Base-by-base conservation (phyloP, 129 eudicot species). In the Smallanthus sonchifolius region DNA sequence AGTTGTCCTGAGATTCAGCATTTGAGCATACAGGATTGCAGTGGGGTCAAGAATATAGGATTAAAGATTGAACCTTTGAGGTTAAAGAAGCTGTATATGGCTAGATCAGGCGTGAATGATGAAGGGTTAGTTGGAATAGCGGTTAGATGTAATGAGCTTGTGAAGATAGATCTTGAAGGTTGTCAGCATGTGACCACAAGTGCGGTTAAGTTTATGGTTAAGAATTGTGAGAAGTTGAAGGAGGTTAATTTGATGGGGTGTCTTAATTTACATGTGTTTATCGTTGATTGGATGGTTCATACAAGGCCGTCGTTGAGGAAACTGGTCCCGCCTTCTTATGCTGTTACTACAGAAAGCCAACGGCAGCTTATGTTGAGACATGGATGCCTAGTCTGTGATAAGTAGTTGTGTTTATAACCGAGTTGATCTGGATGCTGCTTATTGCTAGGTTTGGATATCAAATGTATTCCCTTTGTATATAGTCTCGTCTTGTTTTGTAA, bases 241-340 rank as follows among this genome's bases (percentile, higher is more conserved):
- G 87, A 84, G 77, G 75, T 89, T 65, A 77, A 86, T 75, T 59
- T 89, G 86, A 79, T 71, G 75, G 77, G 73, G 35, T 89, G 96
- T 67, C 74, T 65, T 62, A 69, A 80, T 48, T 69, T 89, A 77
- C 55, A 74, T 37, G 67, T 62, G 16, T 73, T 47, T 17, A 69
- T 80, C 19, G 77, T 76, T 2, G 73, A 72, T 73, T 64, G 74
- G 81, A 75, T 84, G 79, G 76, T 86, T 49, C 80, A 57, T 49
- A 5, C 83, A 5, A 80, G 87, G 81, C 83, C 85, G 14, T 79
- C 91, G 0, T 77, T 84, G 61, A 65, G 75, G 87, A 89, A 82
- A 64, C 57, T 89, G 35, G 65, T 86, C 19, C 86, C 85, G 4
- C 91, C 96, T 2, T 74, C 72, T 71, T 83, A 54, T 42, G 74